Conservation (phyloP, 768 basidiomycete genomes). For the Russula dissimulans region DNA sequence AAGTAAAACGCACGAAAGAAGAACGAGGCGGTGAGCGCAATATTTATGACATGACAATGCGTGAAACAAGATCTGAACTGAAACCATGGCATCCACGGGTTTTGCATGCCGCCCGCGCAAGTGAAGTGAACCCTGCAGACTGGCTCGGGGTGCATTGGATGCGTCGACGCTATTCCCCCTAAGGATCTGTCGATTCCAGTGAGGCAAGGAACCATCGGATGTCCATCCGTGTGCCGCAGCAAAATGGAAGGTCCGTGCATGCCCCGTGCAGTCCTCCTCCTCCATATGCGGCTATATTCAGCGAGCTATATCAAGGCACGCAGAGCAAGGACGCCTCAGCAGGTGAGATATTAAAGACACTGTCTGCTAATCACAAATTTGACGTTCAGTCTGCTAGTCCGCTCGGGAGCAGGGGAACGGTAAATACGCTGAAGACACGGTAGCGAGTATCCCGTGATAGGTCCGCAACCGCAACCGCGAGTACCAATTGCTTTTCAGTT, state of each 20-base stretch:
- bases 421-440: not conserved
- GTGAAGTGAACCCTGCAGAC: slow-evolving; percentile 11
- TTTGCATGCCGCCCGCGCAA: slow-evolving; percentile 10
- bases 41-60: slow-evolving; percentile 21
- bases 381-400: not conserved
- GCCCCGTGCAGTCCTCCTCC: not conserved
- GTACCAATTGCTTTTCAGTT: not conserved
- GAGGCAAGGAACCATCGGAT: slow-evolving; percentile 11
- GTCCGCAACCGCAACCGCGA: not conserved
- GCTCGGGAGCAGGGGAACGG: not conserved
- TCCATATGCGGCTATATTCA: slow-evolving; percentile 5
- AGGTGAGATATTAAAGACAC: not conserved
- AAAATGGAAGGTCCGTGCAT: slow-evolving; percentile 12
- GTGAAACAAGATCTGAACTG: slow-evolving; percentile 19
- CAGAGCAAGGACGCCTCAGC: slow-evolving; percentile 1
- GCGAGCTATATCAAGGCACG: slow-evolving; percentile 1
- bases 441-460: not conserved
- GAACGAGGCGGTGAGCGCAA: slow-evolving; percentile 17
- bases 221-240: slow-evolving; percentile 1
- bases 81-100: slow-evolving; percentile 19
- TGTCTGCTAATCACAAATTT: not conserved
- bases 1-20: slow-evolving; percentile 16
- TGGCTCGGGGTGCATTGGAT: slow-evolving; percentile 14
- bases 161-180: slow-evolving; percentile 9
- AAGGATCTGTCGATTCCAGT: slow-evolving; percentile 11